These are phyloP conservation scores for Suillus placidus DNA, from an alignment of 768 basidiomycete genomes.

Conservation along the genomic window DNA sequence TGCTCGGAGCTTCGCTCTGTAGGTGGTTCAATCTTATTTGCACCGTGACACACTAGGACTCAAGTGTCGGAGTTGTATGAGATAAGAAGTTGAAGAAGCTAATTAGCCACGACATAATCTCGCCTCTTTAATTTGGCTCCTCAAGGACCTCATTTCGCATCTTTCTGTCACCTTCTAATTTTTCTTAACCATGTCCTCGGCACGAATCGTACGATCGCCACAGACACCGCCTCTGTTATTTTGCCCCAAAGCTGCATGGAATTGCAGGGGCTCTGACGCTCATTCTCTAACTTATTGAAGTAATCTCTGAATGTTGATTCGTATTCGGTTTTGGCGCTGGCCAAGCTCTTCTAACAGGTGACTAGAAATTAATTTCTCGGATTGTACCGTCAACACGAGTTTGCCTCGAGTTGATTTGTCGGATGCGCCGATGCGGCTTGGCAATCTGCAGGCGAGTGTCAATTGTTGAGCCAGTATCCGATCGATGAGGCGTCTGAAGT, in stretches of 20 bases:
- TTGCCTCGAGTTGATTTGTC: neutral
- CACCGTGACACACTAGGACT: neutral
- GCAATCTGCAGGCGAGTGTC: neutral
- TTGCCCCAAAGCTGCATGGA: neutral
- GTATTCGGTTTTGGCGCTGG: neutral
- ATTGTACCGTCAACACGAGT: neutral
- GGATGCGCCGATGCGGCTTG: neutral
- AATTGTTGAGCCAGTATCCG: neutral
- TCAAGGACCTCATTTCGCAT: neutral
- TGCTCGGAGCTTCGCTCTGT: neutral
- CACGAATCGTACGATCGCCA: neutral
- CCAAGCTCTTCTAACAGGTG: neutral
- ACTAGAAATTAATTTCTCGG: neutral
- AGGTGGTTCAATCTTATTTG: too few relatives aligned
- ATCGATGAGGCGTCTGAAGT: too few relatives aligned
- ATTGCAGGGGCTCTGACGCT: neutral
- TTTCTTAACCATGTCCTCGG: neutral
- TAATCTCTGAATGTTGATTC: neutral
- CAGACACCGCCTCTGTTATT: neutral
- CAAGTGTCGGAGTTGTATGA: neutral
- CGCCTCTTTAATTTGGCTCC: neutral
- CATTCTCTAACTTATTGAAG: neutral
- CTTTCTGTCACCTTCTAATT: neutral
- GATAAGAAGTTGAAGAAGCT: neutral
- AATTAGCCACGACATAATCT: neutral